Conservation (phyloP, 306 rosid genomes). For the Ziziphus jujuba region DNA sequence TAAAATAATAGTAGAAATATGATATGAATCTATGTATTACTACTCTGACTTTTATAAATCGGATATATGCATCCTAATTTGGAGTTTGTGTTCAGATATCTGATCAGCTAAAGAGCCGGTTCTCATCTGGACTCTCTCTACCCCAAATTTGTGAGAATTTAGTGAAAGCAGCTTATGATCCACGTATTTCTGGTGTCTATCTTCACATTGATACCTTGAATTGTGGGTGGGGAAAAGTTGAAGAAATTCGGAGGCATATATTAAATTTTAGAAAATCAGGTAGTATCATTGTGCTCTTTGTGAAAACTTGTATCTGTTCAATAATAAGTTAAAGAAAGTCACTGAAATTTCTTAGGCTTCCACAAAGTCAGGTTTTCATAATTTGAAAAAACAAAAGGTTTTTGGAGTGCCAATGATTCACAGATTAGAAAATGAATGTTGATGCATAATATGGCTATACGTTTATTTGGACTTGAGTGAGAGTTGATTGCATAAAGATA, state of each 20-base stretch:
- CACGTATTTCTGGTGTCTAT: conserved; percentile 78
- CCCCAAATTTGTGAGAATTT: conserved; percentile 90
- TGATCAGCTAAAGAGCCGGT: conserved; percentile 76
- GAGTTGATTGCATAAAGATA: not conserved
- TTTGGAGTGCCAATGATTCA: not conserved
- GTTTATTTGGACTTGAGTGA: not conserved
- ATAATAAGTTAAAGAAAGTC: not conserved
- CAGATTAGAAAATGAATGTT: not conserved
- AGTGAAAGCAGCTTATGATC: conserved; percentile 86
- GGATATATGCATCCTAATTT: conserved; percentile 2
- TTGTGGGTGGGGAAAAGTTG: conserved; percentile 98
- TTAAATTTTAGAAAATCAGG: conserved; percentile 88
- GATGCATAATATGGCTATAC: not conserved
- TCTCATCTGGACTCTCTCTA: conserved; percentile 66
- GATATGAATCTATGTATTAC: no score
- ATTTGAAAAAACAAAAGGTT: not conserved
- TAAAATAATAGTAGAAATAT: no score
- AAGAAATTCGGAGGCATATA: conserved; percentile 88
- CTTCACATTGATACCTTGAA: conserved; percentile 70
- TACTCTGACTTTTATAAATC: not conserved
- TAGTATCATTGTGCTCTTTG: conserved; percentile 21
- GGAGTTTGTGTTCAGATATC: conserved; percentile 58
- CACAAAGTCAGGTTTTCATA: not conserved
- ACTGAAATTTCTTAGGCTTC: not conserved
- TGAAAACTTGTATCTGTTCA: not conserved